Evolutionary conservation across 2,329 filamentous ascomycete genomes (phyloP).

Genomic region (Phialophora macrospora): DNA sequence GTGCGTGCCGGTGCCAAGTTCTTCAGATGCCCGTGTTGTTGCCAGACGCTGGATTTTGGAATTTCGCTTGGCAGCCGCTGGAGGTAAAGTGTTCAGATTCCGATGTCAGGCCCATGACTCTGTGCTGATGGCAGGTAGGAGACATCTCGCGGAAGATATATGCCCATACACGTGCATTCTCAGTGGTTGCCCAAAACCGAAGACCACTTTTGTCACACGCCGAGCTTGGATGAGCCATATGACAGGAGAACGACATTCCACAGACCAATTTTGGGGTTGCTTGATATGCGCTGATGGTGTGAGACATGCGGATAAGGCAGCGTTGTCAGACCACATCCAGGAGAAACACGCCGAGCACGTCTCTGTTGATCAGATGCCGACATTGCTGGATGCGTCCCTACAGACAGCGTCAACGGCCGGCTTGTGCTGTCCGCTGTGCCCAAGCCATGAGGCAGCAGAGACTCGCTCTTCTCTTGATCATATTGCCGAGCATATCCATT

Average conservation of each 20-base stretch:
- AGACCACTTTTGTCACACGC: constrained; percentile 8
- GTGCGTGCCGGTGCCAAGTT: not conserved
- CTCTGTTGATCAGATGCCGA: not conserved
- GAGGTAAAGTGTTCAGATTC: not conserved
- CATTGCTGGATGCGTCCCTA: not conserved
- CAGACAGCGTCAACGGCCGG: not conserved
- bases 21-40: constrained; percentile 17
- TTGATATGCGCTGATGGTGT: constrained; percentile 14
- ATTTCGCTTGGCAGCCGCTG: not conserved
- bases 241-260: not conserved
- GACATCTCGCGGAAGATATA: constrained; percentile 6
- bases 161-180: constrained; percentile 14
- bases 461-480: not conserved
- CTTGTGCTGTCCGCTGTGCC: constrained; percentile 4
- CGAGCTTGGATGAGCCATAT: constrained; percentile 11
- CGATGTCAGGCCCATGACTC: no score
- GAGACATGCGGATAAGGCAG: not conserved
- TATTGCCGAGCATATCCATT: constrained; percentile 13
- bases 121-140: not conserved
- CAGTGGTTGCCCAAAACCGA: not conserved
- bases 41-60: constrained; percentile 1
- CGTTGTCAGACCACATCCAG: not conserved
- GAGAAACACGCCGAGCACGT: not conserved
- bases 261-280: not conserved
- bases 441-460: not conserved